Evolutionary conservation across 257 asterid genomes (phyloP), one percentile per base, ranked within the genome.

Genomic region (Jacaranda mimosifolia): DNA sequence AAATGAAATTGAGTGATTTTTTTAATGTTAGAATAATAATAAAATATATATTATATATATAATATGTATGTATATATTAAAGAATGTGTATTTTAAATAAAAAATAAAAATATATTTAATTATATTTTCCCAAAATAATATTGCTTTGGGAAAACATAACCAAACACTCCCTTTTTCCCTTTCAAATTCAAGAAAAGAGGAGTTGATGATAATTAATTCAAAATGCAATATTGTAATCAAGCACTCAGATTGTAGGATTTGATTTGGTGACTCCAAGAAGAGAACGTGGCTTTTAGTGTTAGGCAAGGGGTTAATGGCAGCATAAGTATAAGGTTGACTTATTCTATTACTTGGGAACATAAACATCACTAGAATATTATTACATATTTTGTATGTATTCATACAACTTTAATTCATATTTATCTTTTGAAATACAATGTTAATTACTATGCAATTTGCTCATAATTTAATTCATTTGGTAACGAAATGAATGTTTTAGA

Each of bases 251-350:
- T 26, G 32, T 58, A 70, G 73, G 70, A 67, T 80, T 76, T 81
- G 72, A 68, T 78, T 66, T 58, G 65, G 46, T 26, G 74, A 60
- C 58, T 74, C 57, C 19, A 43, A 64, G 73, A 48, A 45, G 60
- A 68, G 79, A 55, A 70, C 78, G 70, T 70, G 85, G 56, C 74
- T 65, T 74, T 82, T 77, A 73, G 85, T 69, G 83, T 64, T 56
- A 46, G 55, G 83, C 60, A 79, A 74, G 80, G 83, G 81, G 56
- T 75, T 53, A 79, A 64, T 69, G 73, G 71, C 62, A 84, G 74
- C 83, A 64, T 67, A 56, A 26, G 55, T 70, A 51, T 62, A 39
- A 40, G 81, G 85, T 67, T 81, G 80, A 68, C 83, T 9, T 26
- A 26, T 49, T 62, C 56, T 69, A 72, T 21, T 62, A 35, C 65